These are phyloP conservation scores for Amanita exitialis DNA, from an alignment of 768 basidiomycete genomes.

Conservation along the genomic window DNA sequence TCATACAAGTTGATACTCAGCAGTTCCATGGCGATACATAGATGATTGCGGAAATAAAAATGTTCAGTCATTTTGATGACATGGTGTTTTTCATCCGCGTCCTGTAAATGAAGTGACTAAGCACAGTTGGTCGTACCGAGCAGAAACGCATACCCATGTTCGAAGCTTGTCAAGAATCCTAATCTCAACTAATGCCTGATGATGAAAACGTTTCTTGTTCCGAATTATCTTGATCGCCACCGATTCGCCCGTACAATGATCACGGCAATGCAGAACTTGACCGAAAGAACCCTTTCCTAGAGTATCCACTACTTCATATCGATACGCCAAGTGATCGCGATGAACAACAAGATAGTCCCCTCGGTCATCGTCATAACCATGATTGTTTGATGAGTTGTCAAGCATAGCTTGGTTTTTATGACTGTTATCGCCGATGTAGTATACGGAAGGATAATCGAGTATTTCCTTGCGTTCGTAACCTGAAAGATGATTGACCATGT, in stretches of 20 bases:
- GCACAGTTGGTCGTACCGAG: background rate
- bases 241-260: slow-evolving; percentile 91
- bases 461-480: slow-evolving; percentile 89
- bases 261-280: slow-evolving; percentile 91
- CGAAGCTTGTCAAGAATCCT: slow-evolving; percentile 94
- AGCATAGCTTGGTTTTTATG: slow-evolving; percentile 76
- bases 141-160: slow-evolving; percentile 75
- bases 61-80: slow-evolving; percentile 98
- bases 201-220: slow-evolving; percentile 98
- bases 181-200: slow-evolving; percentile 97
- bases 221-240: slow-evolving; percentile 99
- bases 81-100: slow-evolving; percentile 92
- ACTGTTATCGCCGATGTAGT: slow-evolving; percentile 70
- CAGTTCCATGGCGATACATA: slow-evolving; percentile 97
- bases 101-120: slow-evolving; percentile 34
- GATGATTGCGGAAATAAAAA: slow-evolving; percentile 95
- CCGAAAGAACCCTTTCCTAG: slow-evolving; percentile 98
- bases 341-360: slow-evolving; percentile 91
- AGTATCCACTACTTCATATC: slow-evolving; percentile 90
- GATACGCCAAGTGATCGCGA: slow-evolving; percentile 90
- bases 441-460: slow-evolving; percentile 76
- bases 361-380: slow-evolving; percentile 95
- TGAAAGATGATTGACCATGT: slow-evolving; percentile 64
- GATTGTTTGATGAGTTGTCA: slow-evolving; percentile 73
- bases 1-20: slow-evolving; percentile 98